Evolutionary conservation across 331 rosid species (phyloP), one percentile per base, ranked within the genome.

Genomic region (Quercus tomentella): DNA sequence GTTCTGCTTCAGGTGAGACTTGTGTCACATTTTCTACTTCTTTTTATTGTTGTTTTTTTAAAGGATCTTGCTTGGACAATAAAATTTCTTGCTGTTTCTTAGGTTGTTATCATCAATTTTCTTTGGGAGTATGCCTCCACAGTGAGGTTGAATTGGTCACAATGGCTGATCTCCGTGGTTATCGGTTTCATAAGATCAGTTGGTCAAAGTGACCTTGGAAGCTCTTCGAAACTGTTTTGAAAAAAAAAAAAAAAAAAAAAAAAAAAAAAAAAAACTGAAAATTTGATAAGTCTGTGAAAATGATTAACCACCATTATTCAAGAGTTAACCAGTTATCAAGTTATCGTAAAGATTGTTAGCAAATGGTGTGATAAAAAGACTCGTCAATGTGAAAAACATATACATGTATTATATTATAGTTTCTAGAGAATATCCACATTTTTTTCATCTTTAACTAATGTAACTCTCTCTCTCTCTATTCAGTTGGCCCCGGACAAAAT

Each of bases 121-220:
- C 91, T 91, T 9, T 97, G 97, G 23, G 89, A 91, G 82, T 94
- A 91, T 78, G 77, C 95, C 11, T 54, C 77, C 26, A 86, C 97
- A 11, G 93, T 85, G 68, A 83, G 73, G 85, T 97, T 94, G 56
- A 84, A 77, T 45, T 92, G 97, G 98, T 80, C 87, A 76, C 86
- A 84, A 60, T 94, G 97, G 98, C 61, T 94, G 72, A 84, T 92
- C 66, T 89, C 88, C 31, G 75, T 86, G 20, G 61, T 87, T 43
- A 89, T 94, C 72, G 97, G 92, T 26, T 31, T 91, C 49, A 77
- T 94, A 84, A 87, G 98, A 97, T 92, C 45, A 70, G 83, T 82
- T 26, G 55, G 23, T 82, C 21, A 37, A 37, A 16, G 43, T 8
- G 65, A 69, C 56, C 26, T 65, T 76, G 33, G 79, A 43, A 33